phyloP scores from a whole-genome alignment of 1,139 yeast species.

The Diutina pseudorugosa region DNA sequence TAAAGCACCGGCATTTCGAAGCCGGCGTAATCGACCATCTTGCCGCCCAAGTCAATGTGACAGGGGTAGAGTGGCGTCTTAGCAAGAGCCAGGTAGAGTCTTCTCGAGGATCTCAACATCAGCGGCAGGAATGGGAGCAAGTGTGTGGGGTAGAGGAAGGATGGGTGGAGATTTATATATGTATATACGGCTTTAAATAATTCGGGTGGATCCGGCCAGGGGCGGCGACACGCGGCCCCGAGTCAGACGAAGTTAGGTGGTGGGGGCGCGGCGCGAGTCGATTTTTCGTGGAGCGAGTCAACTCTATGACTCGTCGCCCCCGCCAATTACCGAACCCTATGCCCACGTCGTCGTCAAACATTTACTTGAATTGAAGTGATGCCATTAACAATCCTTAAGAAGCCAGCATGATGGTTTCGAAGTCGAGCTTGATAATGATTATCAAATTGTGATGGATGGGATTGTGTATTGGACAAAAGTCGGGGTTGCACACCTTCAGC shows the following conservation, averaged over 20 bases:
- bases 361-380: too few species aligned
- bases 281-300: too few species aligned
- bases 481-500: too few species aligned
- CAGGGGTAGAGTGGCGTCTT: slow-evolving; percentile 71
- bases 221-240: background rate
- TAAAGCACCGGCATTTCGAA: slow-evolving; percentile 89
- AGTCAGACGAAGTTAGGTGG: background rate
- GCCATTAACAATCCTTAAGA: too few species aligned
- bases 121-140: background rate
- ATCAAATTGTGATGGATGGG: too few species aligned
- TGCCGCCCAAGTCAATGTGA: slow-evolving; percentile 71
- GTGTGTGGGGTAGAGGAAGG: background rate
- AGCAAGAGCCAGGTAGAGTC: slow-evolving; percentile 5
- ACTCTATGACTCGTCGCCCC: too few species aligned
- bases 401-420: too few species aligned
- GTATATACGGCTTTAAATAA: too few species aligned
- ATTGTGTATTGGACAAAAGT: too few species aligned
- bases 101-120: slow-evolving; percentile 2
- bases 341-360: too few species aligned
- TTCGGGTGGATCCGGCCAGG: background rate
- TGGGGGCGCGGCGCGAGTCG: background rate
- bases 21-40: slow-evolving; percentile 93
- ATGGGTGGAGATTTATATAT: too few species aligned
- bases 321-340: background rate
- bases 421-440: too few species aligned